These are phyloP conservation scores for Verticillium tricorpus DNA, from an alignment of 2,329 filamentous ascomycete genomes.

Conservation along the genomic window DNA sequence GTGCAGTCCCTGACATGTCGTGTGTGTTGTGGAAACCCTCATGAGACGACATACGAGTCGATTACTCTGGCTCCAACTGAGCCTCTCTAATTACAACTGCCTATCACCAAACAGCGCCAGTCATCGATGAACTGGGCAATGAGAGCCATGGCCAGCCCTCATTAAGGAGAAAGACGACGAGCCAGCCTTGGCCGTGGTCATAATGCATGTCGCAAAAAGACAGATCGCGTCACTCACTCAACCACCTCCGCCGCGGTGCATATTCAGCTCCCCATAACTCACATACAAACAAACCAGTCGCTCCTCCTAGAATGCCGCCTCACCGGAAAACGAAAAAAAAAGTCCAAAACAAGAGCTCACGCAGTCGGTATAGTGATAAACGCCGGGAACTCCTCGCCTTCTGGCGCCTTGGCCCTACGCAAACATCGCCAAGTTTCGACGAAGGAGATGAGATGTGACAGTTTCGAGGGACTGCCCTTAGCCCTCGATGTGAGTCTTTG, in stretches of 20 bases:
- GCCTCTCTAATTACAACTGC: conserved; percentile 1
- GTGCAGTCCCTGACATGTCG: background rate
- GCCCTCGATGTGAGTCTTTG: conserved; percentile 79
- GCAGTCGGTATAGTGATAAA: conserved; percentile 12
- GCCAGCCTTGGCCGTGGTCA: background rate
- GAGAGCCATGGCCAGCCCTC: background rate
- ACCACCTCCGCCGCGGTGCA: background rate
- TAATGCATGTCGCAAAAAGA: background rate
- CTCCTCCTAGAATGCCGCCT: background rate
- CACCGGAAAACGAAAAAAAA: conserved; percentile 1
- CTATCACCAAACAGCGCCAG: background rate
- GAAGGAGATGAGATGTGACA: conserved; percentile 4
- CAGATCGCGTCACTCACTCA: background rate
- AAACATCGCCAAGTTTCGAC: conserved; percentile 4
- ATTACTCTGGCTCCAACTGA: background rate
- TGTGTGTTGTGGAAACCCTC: background rate
- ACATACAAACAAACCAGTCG: background rate
- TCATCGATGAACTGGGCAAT: background rate
- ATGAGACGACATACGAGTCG: background rate
- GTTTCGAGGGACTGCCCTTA: conserved; percentile 30
- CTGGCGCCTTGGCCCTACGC: conserved; percentile 6
- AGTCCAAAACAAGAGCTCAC: conserved; percentile 11
- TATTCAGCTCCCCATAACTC: background rate
- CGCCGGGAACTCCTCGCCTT: conserved; percentile 11
- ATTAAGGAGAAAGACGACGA: background rate